Base-by-base conservation (phyloP, 1,284 basidiomycete species). In the Phlebopus sp. region DNA sequence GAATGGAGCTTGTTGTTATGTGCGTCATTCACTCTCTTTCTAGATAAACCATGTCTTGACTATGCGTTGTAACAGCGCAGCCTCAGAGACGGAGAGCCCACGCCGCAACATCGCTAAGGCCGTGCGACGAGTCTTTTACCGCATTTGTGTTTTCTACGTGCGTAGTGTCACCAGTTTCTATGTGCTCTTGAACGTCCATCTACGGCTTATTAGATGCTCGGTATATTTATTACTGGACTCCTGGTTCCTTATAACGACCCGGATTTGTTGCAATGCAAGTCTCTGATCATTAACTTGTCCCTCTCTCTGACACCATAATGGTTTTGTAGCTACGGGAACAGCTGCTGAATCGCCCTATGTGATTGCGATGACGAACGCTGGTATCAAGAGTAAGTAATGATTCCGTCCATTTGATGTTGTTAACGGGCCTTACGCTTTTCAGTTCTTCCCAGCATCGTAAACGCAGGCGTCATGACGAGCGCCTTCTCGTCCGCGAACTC, bases 401-500 rank as follows among this genome's bases (percentile, higher is more conserved):
- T 18, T 25, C 29, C 30, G 17, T 31, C 27, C 8, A 10, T 13
- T 6, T 5, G 19, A 17, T 19, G 5, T 8, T 23, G 11, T 18
- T 25, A 21, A 27, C 27, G 13, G 13, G n/a, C 10, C 17, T 10
- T 2, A 13, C 69, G 76, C 13, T 86, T 86, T 57, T 71, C 72
- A 31, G 72, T 77, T 5, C 68, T 88, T 1, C 84, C 85, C 0
- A 77, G 79, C 54, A 78, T 80, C 61, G 78, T 86, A 56, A 89
- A 89, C 57, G 84, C 82, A 11, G 69, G 78, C 43, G 71, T 90
- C 37, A 64, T 87, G 44, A 79, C 77, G 5, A 74, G 81, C 9
- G 79, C 86, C 2, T 90, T 87, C 69, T 88, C 84, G 5, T 87
- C 88, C 5, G 84, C 83, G n/a, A 88, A 86, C 57, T 81, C 81